Conservation (phyloP, 2,329 filamentous ascomycete genomes). For the Berkeleyomyces rouxiae region DNA sequence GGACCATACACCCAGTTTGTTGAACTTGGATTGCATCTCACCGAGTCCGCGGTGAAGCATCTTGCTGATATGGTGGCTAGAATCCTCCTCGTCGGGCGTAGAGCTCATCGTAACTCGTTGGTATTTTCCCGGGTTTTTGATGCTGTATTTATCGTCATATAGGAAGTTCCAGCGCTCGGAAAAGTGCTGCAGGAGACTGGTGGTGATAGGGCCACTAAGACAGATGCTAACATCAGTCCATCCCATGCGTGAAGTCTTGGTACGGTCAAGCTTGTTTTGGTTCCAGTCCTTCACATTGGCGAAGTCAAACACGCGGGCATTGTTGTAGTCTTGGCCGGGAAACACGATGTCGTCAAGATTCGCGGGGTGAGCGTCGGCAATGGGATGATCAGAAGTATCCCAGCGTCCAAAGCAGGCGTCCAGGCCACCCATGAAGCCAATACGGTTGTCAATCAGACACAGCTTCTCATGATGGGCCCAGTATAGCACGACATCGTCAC, state of each 20-base stretch:
- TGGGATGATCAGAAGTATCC: conserved; percentile 58
- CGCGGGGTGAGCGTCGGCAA: conserved; percentile 67
- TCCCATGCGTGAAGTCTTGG: conserved; percentile 69
- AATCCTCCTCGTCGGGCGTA: not conserved
- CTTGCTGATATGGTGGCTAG: conserved; percentile 2
- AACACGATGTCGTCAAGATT: conserved; percentile 63
- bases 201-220: conserved; percentile 55
- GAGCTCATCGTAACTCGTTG: conserved; percentile 17
- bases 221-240: conserved; percentile 80
- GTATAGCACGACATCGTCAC: conserved; percentile 66
- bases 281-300: conserved; percentile 62
- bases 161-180: conserved; percentile 86
- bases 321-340: conserved; percentile 87
- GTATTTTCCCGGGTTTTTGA: conserved; percentile 35
- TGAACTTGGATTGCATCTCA: conserved; percentile 12
- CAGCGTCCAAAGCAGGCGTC: conserved; percentile 80
- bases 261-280: conserved; percentile 72
- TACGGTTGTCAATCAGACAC: conserved; percentile 59
- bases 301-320: conserved; percentile 71
- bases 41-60: conserved; percentile 8
- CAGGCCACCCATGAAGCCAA: conserved; percentile 81
- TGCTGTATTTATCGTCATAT: conserved; percentile 60
- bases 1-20: conserved; percentile 6
- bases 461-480: conserved; percentile 94
- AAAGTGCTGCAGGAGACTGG: conserved; percentile 64